These are phyloP conservation scores for Perkinsus chesapeaki DNA, from an alignment of 169 alveolate genomes.

Conservation along the genomic window DNA sequence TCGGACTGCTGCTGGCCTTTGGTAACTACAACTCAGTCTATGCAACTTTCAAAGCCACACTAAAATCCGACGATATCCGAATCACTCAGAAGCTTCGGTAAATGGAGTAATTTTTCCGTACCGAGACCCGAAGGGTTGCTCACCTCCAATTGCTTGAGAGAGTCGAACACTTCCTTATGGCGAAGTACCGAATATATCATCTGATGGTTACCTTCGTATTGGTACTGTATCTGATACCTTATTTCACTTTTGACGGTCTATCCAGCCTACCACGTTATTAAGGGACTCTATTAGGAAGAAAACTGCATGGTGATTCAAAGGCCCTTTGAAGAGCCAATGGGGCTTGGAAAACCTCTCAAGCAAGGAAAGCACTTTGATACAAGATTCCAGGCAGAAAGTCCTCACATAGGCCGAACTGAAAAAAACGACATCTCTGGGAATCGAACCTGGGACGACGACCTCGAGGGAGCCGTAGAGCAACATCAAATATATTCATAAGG, in stretches of 20 bases:
- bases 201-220: conserved; percentile 21
- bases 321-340: conserved; percentile 20
- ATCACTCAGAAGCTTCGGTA: neutral
- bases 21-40: no score
- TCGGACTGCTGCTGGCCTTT: no score
- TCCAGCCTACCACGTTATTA: conserved; percentile 8
- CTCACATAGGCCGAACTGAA: conserved; percentile 13
- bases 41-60: no score
- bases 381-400: conserved; percentile 11
- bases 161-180: conserved; percentile 7
- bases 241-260: neutral
- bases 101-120: neutral
- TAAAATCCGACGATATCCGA: no score
- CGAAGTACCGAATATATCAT: conserved; percentile 18
- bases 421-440: neutral
- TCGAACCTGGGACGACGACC: neutral
- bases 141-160: neutral
- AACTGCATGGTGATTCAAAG: conserved; percentile 15
- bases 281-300: conserved; percentile 20
- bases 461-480: neutral
- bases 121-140: neutral
- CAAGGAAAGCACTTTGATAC: conserved; percentile 2
- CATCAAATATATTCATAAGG: neutral
- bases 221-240: conserved; percentile 9
- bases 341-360: conserved; percentile 11